Conservation (phyloP, 495 filamentous ascomycete species). For the Platismatia glauca region DNA sequence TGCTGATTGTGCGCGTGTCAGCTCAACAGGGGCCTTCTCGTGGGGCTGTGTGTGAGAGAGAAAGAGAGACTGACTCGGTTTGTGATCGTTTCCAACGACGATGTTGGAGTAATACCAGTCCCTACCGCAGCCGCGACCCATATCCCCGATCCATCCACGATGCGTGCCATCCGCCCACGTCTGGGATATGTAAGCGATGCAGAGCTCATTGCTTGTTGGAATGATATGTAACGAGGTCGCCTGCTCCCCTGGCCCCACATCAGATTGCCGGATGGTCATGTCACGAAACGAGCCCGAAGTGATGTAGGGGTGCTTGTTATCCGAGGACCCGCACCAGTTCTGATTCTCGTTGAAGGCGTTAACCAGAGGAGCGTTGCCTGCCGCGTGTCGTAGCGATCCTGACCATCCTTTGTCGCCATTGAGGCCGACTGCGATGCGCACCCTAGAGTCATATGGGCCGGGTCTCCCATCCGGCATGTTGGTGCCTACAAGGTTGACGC, state of each 20-base stretch:
- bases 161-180: constrained; percentile 10
- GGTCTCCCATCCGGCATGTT: not conserved
- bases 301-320: not conserved
- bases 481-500: no score
- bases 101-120: constrained; percentile 13
- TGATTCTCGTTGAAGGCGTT: not conserved
- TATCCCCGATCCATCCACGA: constrained; percentile 11
- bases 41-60: no score
- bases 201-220: constrained; percentile 7
- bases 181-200: constrained; percentile 15
- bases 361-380: not conserved
- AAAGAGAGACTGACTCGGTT: constrained; percentile 4
- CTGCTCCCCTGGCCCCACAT: not conserved
- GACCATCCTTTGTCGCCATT: not conserved
- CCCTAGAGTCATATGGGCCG: not conserved
- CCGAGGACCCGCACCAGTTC: not conserved
- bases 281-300: not conserved
- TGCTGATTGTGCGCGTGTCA: not conserved
- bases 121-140: not conserved
- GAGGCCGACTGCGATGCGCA: not conserved
- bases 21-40: no score
- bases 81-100: constrained; percentile 6
- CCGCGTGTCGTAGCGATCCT: not conserved
- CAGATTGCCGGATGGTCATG: not conserved
- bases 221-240: constrained; percentile 11